A percentile compares a stretch with the other conserved stretches of the same genome.
Evolutionary conservation across 805 yeast genomes (phyloP).

Genomic region (Martiniozyma abietophila): DNA sequence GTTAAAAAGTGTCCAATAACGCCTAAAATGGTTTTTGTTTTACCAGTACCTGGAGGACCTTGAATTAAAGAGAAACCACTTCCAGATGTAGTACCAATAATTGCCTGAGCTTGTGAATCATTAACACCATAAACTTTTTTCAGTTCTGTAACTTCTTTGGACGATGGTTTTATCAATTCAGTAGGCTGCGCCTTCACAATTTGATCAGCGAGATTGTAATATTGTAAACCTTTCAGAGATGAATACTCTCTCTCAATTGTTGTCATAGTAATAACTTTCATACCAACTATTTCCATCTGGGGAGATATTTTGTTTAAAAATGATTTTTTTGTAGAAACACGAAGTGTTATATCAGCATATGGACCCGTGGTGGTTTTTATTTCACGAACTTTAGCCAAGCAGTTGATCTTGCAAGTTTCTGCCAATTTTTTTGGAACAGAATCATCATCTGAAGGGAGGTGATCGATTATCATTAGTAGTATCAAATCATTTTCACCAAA

Average conservation of each 20-base stretch:
- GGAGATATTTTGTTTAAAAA: conserved; percentile 53
- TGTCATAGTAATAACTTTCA: conserved; percentile 76
- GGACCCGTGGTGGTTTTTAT: conserved; percentile 57
- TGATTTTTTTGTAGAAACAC: conserved; percentile 46
- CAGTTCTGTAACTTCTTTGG: conserved; percentile 32
- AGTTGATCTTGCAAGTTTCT: conserved; percentile 31
- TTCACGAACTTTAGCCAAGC: conserved; percentile 75
- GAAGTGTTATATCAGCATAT: conserved; percentile 63
- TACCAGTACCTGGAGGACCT: conserved; percentile 99
- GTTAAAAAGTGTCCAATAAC: conserved; percentile 72
- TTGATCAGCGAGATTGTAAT: conserved; percentile 64
- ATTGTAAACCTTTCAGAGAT: conserved; percentile 71
- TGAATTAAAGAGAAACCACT: conserved; percentile 86
- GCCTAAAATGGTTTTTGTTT: conserved; percentile 92
- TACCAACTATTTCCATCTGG: conserved; percentile 51
- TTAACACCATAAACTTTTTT: conserved; percentile 54
- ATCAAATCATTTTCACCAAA: conserved; percentile 66
- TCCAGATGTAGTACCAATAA: conserved; percentile 56
- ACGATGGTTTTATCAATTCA: conserved; percentile 28
- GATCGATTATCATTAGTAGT: conserved; percentile 48
- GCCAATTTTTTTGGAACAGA: conserved; percentile 13
- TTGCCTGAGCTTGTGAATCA: conserved; percentile 85
- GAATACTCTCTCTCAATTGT: conserved; percentile 91
- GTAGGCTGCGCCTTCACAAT: conserved; percentile 63
- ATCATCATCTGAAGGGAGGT: conserved; percentile 25